Evolutionary conservation across 2,329 filamentous ascomycete genomes (phyloP).

Genomic region (Grosmannia clavigera): DNA sequence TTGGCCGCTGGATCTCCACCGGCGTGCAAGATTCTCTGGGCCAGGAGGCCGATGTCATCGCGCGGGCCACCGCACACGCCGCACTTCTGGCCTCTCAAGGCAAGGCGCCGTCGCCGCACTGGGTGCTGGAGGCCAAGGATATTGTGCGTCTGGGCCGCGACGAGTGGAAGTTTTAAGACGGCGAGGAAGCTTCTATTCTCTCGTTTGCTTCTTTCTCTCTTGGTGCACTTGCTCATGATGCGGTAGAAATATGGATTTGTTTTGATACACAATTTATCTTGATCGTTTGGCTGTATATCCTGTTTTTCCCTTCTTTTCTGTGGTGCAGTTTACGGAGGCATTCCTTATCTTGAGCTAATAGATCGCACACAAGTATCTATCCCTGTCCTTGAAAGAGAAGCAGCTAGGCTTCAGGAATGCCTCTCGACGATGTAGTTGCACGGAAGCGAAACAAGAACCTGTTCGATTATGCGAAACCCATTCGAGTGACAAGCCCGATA

Average conservation of each 20-base stretch:
- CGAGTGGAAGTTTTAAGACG: constrained; percentile 30
- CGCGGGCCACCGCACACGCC: constrained; percentile 50
- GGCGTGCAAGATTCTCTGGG: constrained; percentile 53
- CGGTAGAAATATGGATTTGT: neutral
- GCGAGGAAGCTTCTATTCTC: neutral
- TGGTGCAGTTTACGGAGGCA: no score
- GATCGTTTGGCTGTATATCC: neutral
- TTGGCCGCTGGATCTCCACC: constrained; percentile 38
- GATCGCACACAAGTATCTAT: no score
- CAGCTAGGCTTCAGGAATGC: no score
- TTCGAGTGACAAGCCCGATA: no score
- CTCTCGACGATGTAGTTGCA: no score
- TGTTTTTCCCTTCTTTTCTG: neutral
- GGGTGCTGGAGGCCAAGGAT: constrained; percentile 47
- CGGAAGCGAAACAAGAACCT: no score
- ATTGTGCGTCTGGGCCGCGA: constrained; percentile 55
- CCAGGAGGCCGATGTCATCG: constrained; percentile 65
- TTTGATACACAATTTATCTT: neutral
- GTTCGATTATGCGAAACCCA: no score
- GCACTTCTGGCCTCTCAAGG: constrained; percentile 44
- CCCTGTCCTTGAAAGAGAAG: no score
- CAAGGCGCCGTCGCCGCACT: constrained; percentile 46
- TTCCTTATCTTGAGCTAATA: no score
- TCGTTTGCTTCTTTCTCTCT: neutral
- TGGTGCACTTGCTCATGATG: neutral